Percentiles rank a stretch among this genome's conserved stretches.
These are phyloP conservation scores for Endothia cerciana DNA, from an alignment of 2,329 filamentous ascomycete species.

Conservation along the genomic window DNA sequence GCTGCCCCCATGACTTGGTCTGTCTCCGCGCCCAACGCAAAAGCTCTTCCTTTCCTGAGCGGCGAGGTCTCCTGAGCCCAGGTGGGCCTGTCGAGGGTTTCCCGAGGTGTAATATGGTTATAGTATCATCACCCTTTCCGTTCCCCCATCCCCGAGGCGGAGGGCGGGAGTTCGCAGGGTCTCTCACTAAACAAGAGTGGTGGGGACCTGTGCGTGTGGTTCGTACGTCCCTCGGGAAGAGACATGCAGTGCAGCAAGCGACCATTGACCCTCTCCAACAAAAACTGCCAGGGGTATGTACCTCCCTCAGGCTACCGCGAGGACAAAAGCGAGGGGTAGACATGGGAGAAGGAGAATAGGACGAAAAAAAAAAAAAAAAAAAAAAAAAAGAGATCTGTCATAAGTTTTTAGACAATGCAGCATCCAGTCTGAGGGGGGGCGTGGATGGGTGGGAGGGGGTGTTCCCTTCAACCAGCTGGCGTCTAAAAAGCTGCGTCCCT, in stretches of 20 bases:
- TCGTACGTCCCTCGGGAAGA: conserved; percentile 5
- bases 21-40: conserved; percentile 6
- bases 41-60: not conserved
- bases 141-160: no score
- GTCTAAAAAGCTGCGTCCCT: conserved; percentile 1
- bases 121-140: no score
- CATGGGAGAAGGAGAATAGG: no score
- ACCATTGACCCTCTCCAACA: not conserved
- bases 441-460: not conserved
- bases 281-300: not conserved
- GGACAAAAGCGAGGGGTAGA: not conserved
- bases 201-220: not conserved
- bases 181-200: not conserved
- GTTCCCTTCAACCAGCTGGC: not conserved
- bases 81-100: no score
- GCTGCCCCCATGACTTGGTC: conserved; percentile 5
- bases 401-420: not conserved
- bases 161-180: conserved; percentile 8
- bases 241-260: conserved; percentile 7
- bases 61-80: not conserved
- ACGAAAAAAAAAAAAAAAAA: not conserved
- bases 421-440: not conserved
- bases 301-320: not conserved
- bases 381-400: not conserved
- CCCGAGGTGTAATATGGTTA: no score